Conservation (phyloP, 495 filamentous ascomycete species). For the Choiromyces venosus region DNA sequence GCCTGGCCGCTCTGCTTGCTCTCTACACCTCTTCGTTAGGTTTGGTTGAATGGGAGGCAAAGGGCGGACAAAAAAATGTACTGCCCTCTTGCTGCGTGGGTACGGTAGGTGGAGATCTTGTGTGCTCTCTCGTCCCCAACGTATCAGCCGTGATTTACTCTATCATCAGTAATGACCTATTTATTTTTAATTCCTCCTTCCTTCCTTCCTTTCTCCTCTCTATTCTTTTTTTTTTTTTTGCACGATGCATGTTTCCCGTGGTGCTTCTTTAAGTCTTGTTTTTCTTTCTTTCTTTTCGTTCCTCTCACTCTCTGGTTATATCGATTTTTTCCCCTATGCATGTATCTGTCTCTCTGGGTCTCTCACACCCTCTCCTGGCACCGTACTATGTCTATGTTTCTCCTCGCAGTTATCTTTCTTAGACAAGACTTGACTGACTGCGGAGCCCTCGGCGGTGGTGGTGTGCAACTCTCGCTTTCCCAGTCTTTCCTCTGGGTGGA, state of each 20-base stretch:
- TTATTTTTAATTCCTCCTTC: conserved; percentile 10
- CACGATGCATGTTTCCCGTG: background rate
- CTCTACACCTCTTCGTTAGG: conserved; percentile 18
- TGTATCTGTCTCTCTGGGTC: background rate
- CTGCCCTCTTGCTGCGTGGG: background rate
- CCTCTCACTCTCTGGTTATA: conserved; percentile 12
- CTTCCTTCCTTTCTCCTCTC: background rate
- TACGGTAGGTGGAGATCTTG: background rate
- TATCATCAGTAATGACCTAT: conserved; percentile 20
- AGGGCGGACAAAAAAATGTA: background rate
- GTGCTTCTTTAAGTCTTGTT: background rate
- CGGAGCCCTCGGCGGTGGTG: conserved; percentile 30
- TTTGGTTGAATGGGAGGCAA: background rate
- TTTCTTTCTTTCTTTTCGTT: conserved; percentile 5
- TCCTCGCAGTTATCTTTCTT: conserved; percentile 27
- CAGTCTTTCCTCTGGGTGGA: conserved; percentile 11
- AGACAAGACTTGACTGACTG: conserved; percentile 34
- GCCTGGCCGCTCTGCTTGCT: conserved; percentile 13
- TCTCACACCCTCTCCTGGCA: background rate
- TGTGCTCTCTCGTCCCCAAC: conserved; percentile 2
- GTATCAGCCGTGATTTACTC: conserved; percentile 21
- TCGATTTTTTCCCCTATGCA: background rate
- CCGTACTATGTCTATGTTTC: background rate
- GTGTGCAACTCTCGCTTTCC: conserved; percentile 1
- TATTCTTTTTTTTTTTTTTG: conserved; percentile 2